Evolutionary conservation across 2,329 filamentous ascomycete species (phyloP).

Genomic region (Colletotrichum sp.): DNA sequence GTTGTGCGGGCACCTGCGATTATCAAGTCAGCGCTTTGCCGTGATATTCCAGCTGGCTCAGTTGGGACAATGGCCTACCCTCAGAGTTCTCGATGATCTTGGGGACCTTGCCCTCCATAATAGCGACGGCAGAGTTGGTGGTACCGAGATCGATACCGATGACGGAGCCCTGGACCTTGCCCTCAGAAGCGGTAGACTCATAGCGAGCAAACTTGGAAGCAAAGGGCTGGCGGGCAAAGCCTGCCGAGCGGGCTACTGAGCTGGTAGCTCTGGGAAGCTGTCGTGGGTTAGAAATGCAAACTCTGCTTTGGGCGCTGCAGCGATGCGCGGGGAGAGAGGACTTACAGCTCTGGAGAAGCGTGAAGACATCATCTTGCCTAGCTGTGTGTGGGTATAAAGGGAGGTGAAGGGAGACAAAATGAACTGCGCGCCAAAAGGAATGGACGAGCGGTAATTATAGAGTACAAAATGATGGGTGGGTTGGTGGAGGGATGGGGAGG

Average conservation of each 20-base stretch:
- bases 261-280: conserved; percentile 81
- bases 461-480: conserved; percentile 16
- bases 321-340: conserved; percentile 28
- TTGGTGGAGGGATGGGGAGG: background rate
- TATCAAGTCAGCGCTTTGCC: background rate
- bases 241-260: conserved; percentile 70
- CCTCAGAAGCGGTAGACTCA: conserved; percentile 70
- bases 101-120: conserved; percentile 96
- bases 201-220: conserved; percentile 78
- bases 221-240: conserved; percentile 72
- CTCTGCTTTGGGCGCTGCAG: conserved; percentile 12
- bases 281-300: conserved; percentile 28
- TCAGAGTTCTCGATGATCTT: conserved; percentile 98
- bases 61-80: conserved; percentile 58
- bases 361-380: conserved; percentile 71
- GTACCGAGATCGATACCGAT: conserved; percentile 99
- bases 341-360: conserved; percentile 79
- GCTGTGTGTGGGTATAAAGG: conserved; percentile 27
- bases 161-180: conserved; percentile 92
- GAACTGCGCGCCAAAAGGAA: conserved; percentile 21
- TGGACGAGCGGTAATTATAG: conserved; percentile 21
- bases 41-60: background rate
- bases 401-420: conserved; percentile 29
- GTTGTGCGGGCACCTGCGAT: conserved; percentile 81
- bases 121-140: conserved; percentile 95